These are phyloP conservation scores for Gossypium davidsonii DNA, from an alignment of 441 rosid genomes.

Conservation along the genomic window DNA sequence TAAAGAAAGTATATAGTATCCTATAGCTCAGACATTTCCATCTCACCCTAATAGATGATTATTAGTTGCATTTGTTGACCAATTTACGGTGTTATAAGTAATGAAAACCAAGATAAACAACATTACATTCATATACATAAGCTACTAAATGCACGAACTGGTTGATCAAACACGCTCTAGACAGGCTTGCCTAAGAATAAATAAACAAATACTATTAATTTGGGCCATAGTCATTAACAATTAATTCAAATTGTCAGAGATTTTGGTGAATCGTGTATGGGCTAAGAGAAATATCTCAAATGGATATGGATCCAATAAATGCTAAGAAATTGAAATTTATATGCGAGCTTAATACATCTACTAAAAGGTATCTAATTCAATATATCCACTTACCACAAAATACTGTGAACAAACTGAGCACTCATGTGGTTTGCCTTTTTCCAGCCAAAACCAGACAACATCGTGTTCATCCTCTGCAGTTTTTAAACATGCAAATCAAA, in stretches of 20 bases:
- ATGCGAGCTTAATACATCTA: background rate
- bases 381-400: slow-evolving; percentile 59
- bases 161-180: background rate
- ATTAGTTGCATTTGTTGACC: background rate
- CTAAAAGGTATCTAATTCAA: slow-evolving; percentile 4
- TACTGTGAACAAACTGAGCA: slow-evolving; percentile 92
- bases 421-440: slow-evolving; percentile 80
- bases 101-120: background rate
- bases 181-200: background rate
- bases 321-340: background rate
- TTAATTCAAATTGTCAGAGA: background rate
- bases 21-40: background rate
- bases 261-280: background rate
- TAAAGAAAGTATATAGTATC: background rate
- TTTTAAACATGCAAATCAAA: background rate
- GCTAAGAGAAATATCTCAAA: background rate
- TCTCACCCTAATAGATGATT: background rate
- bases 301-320: background rate
- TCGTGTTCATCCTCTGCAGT: slow-evolving; percentile 92
- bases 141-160: background rate
- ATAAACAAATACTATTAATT: background rate
- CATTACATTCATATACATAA: background rate
- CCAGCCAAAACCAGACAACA: slow-evolving; percentile 98
- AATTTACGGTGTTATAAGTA: background rate
- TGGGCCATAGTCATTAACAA: background rate